phyloP scores from a whole-genome alignment of 805 yeast species.

The Scheffersomyces spartinae region DNA sequence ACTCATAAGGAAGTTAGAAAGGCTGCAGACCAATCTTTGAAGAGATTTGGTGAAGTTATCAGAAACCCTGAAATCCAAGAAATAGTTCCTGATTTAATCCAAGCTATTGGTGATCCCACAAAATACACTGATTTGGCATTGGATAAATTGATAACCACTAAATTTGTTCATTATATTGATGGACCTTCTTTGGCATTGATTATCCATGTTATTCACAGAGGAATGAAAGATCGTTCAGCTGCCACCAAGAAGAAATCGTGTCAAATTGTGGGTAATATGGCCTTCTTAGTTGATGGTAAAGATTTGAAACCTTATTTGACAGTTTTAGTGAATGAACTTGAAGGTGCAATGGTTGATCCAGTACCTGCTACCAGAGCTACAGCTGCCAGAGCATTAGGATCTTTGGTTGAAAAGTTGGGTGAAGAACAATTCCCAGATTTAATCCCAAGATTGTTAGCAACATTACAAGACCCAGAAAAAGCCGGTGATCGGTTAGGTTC shows the following conservation, averaged over 20 bases:
- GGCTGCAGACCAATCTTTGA: slow-evolving; percentile 83
- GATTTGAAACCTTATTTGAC: slow-evolving; percentile 80
- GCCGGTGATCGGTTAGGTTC: slow-evolving; percentile 93
- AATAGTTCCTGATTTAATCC: slow-evolving; percentile 76
- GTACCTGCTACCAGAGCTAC: slow-evolving; percentile 96
- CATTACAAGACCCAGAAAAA: slow-evolving; percentile 64
- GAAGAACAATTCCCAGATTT: slow-evolving; percentile 91
- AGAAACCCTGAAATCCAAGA: slow-evolving; percentile 93
- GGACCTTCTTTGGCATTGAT: slow-evolving; percentile 95
- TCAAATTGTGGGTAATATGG: slow-evolving; percentile 98
- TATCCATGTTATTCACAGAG: slow-evolving; percentile 90
- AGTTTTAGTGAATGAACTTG: slow-evolving; percentile 69
- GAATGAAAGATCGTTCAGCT: slow-evolving; percentile 92
- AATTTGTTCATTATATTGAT: slow-evolving; percentile 94
- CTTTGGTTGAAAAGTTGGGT: slow-evolving; percentile 90
- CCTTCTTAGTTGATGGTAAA: slow-evolving; percentile 80
- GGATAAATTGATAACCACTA: slow-evolving; percentile 77
- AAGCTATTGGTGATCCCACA: slow-evolving; percentile 95
- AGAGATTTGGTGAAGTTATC: slow-evolving; percentile 92
- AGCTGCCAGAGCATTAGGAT: slow-evolving; percentile 94
- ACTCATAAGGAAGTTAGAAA: slow-evolving; percentile 94
- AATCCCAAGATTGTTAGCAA: slow-evolving; percentile 66
- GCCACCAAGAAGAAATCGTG: slow-evolving; percentile 86
- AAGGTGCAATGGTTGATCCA: slow-evolving; percentile 95
- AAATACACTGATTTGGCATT: slow-evolving; percentile 79